Percentiles rank a stretch among this genome's conserved stretches.
Conservation (phyloP, 2,329 filamentous ascomycete genomes). For the Byssochlamys sp. region DNA sequence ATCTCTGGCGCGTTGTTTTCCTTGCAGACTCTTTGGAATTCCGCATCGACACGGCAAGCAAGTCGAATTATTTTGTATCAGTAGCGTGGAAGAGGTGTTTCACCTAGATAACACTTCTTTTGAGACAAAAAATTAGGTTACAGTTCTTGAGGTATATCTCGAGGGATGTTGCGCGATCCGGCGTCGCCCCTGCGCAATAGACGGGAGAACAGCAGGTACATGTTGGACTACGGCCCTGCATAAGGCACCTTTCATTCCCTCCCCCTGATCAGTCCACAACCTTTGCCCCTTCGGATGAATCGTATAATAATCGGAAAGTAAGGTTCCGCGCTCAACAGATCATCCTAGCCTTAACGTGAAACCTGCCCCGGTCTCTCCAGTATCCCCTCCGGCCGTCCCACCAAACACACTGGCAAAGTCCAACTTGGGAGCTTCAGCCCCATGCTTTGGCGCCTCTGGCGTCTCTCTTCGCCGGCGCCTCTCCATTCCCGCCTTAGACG, state of each 20-base stretch:
- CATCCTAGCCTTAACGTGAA: constrained; percentile 50
- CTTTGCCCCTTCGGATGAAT: neutral
- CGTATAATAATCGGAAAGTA: neutral
- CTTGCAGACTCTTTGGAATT: neutral
- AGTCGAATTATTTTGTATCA: neutral
- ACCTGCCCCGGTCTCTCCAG: constrained; percentile 52
- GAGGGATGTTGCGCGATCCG: neutral
- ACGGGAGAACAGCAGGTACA: neutral
- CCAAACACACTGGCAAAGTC: constrained; percentile 67
- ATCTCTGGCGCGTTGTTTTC: neutral
- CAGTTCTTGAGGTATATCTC: neutral
- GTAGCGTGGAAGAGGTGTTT: neutral
- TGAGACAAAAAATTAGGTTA: neutral
- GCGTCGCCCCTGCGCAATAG: neutral
- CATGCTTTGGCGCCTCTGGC: constrained; percentile 73
- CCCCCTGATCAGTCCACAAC: neutral
- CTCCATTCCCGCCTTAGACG: constrained; percentile 88
- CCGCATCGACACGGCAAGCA: neutral
- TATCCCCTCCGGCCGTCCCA: constrained; percentile 54
- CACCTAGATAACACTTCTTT: neutral
- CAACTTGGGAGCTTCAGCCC: constrained; percentile 54
- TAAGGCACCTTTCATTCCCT: no score
- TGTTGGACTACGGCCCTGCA: neutral
- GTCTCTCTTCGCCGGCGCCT: constrained; percentile 61
- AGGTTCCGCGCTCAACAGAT: neutral